phyloP scores from a whole-genome alignment of 495 filamentous ascomycete species.

The Jackrogersella minutella region DNA sequence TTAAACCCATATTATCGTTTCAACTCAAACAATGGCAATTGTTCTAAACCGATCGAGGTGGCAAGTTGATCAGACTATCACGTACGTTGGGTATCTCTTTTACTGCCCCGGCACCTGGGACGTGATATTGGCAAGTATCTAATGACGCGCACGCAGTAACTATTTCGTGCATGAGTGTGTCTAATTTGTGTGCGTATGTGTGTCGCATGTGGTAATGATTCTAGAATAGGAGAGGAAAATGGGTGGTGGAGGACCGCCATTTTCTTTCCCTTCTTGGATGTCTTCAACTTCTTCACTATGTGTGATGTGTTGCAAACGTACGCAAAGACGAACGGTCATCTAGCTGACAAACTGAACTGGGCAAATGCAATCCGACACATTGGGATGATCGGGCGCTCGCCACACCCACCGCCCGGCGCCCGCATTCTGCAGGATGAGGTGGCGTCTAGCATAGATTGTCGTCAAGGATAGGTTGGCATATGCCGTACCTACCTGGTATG shows the following conservation, averaged over 20 bases:
- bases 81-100: conserved; percentile 1
- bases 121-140: background rate
- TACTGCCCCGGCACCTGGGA: background rate
- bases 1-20: too few species aligned
- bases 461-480: conserved; percentile 25
- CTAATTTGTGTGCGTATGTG: background rate
- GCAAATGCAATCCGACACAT: conserved; percentile 32
- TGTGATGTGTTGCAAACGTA: conserved; percentile 11
- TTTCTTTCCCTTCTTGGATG: conserved; percentile 23
- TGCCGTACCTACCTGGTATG: background rate
- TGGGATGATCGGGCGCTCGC: conserved; percentile 35
- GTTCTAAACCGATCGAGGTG: background rate
- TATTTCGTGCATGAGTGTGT: background rate
- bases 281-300: background rate
- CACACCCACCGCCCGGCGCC: conserved; percentile 21
- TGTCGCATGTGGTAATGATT: conserved; percentile 13
- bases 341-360: conserved; percentile 23
- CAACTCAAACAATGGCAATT: too few species aligned
- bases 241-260: background rate
- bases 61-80: conserved; percentile 6
- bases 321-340: conserved; percentile 11
- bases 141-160: conserved; percentile 1
- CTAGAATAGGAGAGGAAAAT: conserved; percentile 19
- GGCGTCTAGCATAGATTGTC: conserved; percentile 34
- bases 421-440: conserved; percentile 37